These are phyloP conservation scores for Pleurotus tuber-regium DNA, from an alignment of 768 basidiomycete species.

Conservation along the genomic window DNA sequence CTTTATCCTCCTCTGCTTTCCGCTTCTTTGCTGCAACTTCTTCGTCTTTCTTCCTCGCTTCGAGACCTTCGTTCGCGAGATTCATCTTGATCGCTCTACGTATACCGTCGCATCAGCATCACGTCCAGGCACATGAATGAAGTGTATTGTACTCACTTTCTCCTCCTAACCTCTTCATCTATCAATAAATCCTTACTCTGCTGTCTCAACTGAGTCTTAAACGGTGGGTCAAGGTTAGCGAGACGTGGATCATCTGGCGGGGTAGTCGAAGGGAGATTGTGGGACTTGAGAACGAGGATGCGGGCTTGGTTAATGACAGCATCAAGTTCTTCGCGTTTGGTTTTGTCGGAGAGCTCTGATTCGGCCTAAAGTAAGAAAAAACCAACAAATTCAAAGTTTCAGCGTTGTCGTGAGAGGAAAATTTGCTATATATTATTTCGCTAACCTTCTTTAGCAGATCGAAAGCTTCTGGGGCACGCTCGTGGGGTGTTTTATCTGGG, in stretches of 20 bases:
- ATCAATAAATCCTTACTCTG: slow-evolving; percentile 85
- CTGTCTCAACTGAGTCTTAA: slow-evolving; percentile 61
- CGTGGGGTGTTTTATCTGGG: slow-evolving; percentile 94
- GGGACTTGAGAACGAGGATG: slow-evolving; percentile 56
- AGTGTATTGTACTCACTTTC: slow-evolving; percentile 62
- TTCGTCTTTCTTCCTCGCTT: slow-evolving; percentile 92
- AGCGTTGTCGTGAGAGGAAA: too few species aligned
- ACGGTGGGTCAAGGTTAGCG: slow-evolving; percentile 53
- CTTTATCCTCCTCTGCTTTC: slow-evolving; percentile 84
- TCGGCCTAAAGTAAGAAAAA: slow-evolving; percentile 59
- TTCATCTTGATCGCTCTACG: slow-evolving; percentile 85
- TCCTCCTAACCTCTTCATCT: slow-evolving; percentile 82
- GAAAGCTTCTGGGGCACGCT: slow-evolving; percentile 88
- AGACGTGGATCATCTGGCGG: slow-evolving; percentile 59
- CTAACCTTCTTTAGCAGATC: slow-evolving; percentile 89
- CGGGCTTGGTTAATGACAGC: slow-evolving; percentile 79
- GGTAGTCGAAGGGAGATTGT: slow-evolving; percentile 59
- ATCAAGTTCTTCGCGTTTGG: slow-evolving; percentile 79
- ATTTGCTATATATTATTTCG: not conserved
- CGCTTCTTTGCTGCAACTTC: slow-evolving; percentile 75
- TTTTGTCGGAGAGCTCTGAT: slow-evolving; percentile 74
- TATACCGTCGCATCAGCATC: slow-evolving; percentile 5
- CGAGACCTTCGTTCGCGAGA: slow-evolving; percentile 86
- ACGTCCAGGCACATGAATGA: not conserved
- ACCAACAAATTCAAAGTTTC: too few species aligned